These are phyloP conservation scores for Danielozyma ontarioensis DNA, from an alignment of 805 yeast species.

Conservation along the genomic window DNA sequence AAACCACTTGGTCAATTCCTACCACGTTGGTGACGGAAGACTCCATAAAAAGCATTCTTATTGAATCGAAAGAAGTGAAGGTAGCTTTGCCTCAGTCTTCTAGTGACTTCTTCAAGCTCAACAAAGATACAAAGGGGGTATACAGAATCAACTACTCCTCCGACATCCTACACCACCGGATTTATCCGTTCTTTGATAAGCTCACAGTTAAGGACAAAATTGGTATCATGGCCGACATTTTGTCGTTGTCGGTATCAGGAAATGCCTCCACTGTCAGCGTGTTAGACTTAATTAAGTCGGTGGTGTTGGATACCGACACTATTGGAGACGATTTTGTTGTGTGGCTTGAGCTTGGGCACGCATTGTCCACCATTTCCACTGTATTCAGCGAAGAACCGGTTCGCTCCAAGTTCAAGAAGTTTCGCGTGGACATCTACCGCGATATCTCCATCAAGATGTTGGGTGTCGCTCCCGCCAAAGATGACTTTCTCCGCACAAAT, in stretches of 20 bases:
- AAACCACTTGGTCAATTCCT: constrained; percentile 57
- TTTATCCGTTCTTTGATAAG: constrained; percentile 31
- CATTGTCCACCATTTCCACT: constrained; percentile 29
- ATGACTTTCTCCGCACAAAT: constrained; percentile 24
- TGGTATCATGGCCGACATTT: constrained; percentile 50
- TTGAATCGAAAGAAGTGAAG: constrained; percentile 15
- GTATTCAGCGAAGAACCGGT: constrained; percentile 21
- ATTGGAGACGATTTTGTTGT: constrained; percentile 40
- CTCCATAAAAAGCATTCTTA: constrained; percentile 7
- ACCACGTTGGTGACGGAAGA: constrained; percentile 28
- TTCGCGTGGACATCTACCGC: too few relatives aligned
- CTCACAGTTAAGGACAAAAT: constrained; percentile 46
- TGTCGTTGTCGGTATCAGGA: constrained; percentile 47
- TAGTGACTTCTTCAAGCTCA: constrained; percentile 38
- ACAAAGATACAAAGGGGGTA: constrained; percentile 47
- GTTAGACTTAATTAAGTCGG: constrained; percentile 34
- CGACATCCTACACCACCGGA: constrained; percentile 32
- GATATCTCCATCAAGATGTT: constrained; percentile 20
- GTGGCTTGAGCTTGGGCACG: constrained; percentile 49
- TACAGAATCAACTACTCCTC: constrained; percentile 52
- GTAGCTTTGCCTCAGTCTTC: constrained; percentile 17
- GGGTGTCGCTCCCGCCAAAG: too few relatives aligned
- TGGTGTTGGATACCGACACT: constrained; percentile 17
- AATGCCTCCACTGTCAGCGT: constrained; percentile 36
- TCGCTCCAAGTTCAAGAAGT: constrained; percentile 14